Evolutionary conservation across 768 basidiomycete genomes (phyloP).

Genomic region (Auricularia cornea): DNA sequence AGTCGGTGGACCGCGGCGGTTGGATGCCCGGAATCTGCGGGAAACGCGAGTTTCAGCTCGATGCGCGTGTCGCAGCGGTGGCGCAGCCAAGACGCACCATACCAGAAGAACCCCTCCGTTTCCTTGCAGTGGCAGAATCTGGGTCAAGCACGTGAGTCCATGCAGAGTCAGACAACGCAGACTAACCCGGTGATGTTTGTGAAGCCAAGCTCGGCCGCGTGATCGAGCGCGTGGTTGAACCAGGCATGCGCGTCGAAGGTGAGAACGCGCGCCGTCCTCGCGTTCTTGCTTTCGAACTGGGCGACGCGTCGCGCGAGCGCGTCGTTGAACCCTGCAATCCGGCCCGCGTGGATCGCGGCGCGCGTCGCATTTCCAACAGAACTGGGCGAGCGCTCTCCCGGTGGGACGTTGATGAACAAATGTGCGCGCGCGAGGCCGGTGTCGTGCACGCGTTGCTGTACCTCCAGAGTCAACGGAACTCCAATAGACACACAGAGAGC

Average conservation of each 20-base stretch:
- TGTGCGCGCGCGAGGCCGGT: conserved; percentile 35
- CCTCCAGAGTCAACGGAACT: neutral
- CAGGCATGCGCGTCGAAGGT: conserved; percentile 44
- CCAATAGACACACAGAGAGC: neutral
- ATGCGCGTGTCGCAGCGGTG: conserved; percentile 9
- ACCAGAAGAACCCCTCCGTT: conserved; percentile 42
- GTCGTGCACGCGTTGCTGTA: conserved; percentile 32
- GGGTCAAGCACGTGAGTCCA: neutral
- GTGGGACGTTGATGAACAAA: conserved; percentile 50
- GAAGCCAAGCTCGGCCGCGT: conserved; percentile 35
- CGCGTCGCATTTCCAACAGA: conserved; percentile 24
- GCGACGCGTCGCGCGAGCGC: conserved; percentile 29
- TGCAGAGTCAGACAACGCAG: neutral
- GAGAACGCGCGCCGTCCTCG: conserved; percentile 30
- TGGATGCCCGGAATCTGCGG: conserved; percentile 41
- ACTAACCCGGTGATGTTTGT: conserved; percentile 40
- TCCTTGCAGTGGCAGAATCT: conserved; percentile 46
- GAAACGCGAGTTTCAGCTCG: conserved; percentile 7
- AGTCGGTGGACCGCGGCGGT: conserved; percentile 41
- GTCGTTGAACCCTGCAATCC: conserved; percentile 35
- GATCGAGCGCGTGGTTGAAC: conserved; percentile 40
- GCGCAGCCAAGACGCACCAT: conserved; percentile 22
- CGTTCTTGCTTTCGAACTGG: conserved; percentile 30
- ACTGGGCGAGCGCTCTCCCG: conserved; percentile 41
- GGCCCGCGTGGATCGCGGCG: conserved; percentile 28